These are phyloP conservation scores for Pythium utonaiense DNA, from an alignment of 352 stramenopile species.

Conservation along the genomic window DNA sequence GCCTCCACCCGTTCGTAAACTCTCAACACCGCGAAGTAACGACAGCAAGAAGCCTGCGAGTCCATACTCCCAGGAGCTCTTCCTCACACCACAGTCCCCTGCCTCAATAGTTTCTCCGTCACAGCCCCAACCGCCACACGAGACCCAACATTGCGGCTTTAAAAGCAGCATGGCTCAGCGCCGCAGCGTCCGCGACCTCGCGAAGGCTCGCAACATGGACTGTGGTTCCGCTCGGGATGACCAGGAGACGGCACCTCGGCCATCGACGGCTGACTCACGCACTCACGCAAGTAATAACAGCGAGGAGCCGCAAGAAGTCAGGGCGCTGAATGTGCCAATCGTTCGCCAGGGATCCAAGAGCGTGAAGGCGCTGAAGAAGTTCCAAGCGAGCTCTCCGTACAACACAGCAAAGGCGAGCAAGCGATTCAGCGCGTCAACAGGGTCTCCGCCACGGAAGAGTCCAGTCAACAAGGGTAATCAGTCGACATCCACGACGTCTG, in stretches of 20 bases:
- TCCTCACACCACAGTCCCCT: not conserved
- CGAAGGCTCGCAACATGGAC: not conserved
- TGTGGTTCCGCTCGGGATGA: not conserved
- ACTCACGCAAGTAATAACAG: not conserved
- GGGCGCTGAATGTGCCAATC: slow-evolving; percentile 30
- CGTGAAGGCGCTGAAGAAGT: slow-evolving; percentile 60
- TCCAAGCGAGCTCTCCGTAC: slow-evolving; percentile 57
- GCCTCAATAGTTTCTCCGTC: not conserved
- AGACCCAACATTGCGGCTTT: not conserved
- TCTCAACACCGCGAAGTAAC: slow-evolving; percentile 2
- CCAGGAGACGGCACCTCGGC: not conserved
- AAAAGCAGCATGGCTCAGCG: slow-evolving; percentile 1
- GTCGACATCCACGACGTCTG: not conserved
- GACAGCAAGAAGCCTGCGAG: slow-evolving; percentile 8
- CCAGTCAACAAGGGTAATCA: not conserved
- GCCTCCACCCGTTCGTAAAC: slow-evolving; percentile 1
- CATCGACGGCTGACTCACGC: slow-evolving; percentile 1
- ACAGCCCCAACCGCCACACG: not conserved
- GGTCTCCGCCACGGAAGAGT: slow-evolving; percentile 3
- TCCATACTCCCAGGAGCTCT: slow-evolving; percentile 15
- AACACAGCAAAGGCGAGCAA: slow-evolving; percentile 15
- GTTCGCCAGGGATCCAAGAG: slow-evolving; percentile 62
- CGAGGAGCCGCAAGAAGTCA: not conserved
- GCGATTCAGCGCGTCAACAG: not conserved
- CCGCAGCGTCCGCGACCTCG: slow-evolving; percentile 19